These are phyloP conservation scores for Clarireedia monteithiana DNA, from an alignment of 2,329 filamentous ascomycete genomes.

Conservation along the genomic window DNA sequence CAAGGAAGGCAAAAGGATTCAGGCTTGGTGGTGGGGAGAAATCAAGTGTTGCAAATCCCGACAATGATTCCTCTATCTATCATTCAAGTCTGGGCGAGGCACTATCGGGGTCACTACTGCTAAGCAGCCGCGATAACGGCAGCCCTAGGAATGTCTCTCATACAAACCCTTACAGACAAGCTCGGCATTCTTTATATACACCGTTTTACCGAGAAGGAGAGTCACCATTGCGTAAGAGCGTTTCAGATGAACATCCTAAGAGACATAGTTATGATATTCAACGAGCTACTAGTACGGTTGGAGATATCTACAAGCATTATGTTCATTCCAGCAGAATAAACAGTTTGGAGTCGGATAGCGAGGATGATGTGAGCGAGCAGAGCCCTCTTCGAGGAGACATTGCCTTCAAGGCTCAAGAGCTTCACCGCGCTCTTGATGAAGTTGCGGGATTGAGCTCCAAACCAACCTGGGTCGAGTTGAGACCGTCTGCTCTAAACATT, in stretches of 20 bases:
- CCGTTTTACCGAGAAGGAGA: neutral
- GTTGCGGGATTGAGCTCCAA: neutral
- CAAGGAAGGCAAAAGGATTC: neutral
- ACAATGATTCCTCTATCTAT: slow-evolving; percentile 6
- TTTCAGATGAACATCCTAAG: slow-evolving; percentile 7
- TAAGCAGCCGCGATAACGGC: slow-evolving; percentile 3
- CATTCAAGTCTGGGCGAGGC: slow-evolving; percentile 5
- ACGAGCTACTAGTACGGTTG: slow-evolving; percentile 23
- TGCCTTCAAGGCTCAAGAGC: neutral
- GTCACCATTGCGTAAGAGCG: slow-evolving; percentile 8
- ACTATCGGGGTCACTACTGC: slow-evolving; percentile 6
- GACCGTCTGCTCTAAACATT: slow-evolving; percentile 10
- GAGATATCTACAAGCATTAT: slow-evolving; percentile 25
- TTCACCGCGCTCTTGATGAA: neutral
- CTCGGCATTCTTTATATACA: slow-evolving; percentile 5
- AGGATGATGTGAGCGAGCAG: slow-evolving; percentile 6
- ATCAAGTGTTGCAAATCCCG: neutral
- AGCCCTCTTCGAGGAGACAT: neutral
- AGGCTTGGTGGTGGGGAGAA: neutral
- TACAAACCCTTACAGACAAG: neutral
- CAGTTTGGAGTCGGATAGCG: slow-evolving; percentile 1
- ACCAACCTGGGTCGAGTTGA: neutral
- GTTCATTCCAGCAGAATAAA: slow-evolving; percentile 7
- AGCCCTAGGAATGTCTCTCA: neutral
- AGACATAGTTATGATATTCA: slow-evolving; percentile 7